phyloP scores from a whole-genome alignment of 495 filamentous ascomycete genomes.

The Podospora australis region DNA sequence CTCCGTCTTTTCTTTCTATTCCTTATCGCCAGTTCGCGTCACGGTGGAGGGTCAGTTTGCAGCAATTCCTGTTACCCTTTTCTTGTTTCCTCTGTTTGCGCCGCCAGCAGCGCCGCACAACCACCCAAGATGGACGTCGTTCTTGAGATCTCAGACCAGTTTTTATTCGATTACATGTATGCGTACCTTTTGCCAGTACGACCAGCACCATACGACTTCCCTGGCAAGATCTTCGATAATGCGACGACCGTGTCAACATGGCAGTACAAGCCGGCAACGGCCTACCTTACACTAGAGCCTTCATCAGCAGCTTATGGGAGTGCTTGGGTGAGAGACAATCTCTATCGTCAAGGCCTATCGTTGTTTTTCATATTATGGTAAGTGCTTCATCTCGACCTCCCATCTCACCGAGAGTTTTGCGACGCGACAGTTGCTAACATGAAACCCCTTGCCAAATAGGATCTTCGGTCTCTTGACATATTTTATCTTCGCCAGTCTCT shows the following conservation, averaged over 20 bases:
- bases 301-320: slow-evolving; percentile 76
- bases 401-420: background rate
- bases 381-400: slow-evolving; percentile 17
- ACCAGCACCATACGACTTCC: slow-evolving; percentile 41
- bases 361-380: slow-evolving; percentile 85
- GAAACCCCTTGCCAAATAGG: slow-evolving; percentile 11
- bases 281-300: slow-evolving; percentile 64
- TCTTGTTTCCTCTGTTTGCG: background rate
- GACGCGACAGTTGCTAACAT: background rate
- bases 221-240: slow-evolving; percentile 31
- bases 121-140: slow-evolving; percentile 74
- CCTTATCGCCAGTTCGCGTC: background rate
- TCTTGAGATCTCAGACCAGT: slow-evolving; percentile 79
- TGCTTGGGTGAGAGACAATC: slow-evolving; percentile 70
- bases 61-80: background rate
- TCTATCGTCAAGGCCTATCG: slow-evolving; percentile 67
- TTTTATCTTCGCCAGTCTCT: slow-evolving; percentile 75
- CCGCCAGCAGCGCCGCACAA: background rate
- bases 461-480: slow-evolving; percentile 55
- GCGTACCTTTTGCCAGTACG: slow-evolving; percentile 60
- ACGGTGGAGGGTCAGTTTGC: background rate
- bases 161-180: slow-evolving; percentile 76
- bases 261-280: slow-evolving; percentile 65
- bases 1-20: background rate
- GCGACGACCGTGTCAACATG: slow-evolving; percentile 39